Evolutionary conservation across 768 basidiomycete genomes (phyloP), one percentile per base, ranked within the genome.

Genomic region (Flagelloscypha sp.): DNA sequence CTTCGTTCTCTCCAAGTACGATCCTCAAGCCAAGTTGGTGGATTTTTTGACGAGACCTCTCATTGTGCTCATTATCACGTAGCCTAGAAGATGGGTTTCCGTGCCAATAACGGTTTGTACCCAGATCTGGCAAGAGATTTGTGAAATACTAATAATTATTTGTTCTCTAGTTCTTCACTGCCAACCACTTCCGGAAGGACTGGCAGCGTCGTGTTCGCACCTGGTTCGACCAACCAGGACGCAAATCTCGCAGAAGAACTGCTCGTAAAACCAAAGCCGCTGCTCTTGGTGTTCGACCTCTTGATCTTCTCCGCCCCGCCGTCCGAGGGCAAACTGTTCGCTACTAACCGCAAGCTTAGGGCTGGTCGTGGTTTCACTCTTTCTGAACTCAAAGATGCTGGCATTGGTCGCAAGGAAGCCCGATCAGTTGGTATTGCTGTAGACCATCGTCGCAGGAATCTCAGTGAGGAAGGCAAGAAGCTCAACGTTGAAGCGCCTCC

Each of bases 191-290:
- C 77, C 87, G 79, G 72, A 98, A 98, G 80, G 93, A 98, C 62
- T 98, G 93, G 93, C 94, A 98, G 65, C 75, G 81, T 56, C 84
- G 84, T 47, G 90, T 94, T 52, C 83, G 83, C 64, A 94, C 89
- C 57, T 92, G 93, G 93, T 98, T 98, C 61, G 86, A 98, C 72
- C 95, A 99, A 68, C 90, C 95, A 38, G 94, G 93, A 32, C 85
- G 87, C 59, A 98, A 98, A 70, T 84, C 92, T 61, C 85, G 88
- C 61, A 76, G 95, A 59, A 85, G 95, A 59, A 79, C 70, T 30
- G 89, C 92, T 28, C 87, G 95, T 65, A 83, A 89, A 64, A 68
- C 70, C 50, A 98, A 95, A 70, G 89, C 90, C 38, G 76, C 89
- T 30, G 60, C 77, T 42, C 83, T 95, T 38, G 95, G 95, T 49